Evolutionary conservation across 331 rosid genomes (phyloP), one percentile per base, ranked within the genome.

Genomic region (Acacia pycnantha): DNA sequence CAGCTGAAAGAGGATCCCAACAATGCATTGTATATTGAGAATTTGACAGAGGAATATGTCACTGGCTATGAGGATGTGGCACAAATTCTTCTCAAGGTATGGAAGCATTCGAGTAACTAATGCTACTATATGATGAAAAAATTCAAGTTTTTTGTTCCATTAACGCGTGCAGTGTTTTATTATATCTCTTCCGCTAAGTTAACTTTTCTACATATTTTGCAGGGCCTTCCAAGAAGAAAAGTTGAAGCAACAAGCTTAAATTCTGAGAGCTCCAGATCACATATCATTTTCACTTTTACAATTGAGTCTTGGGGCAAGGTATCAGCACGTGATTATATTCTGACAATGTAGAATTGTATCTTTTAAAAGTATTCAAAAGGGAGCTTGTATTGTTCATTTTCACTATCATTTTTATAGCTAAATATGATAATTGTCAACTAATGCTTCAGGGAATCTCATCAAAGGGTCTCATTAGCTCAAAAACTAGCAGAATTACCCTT

Each of bases 201-300:
- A 44, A 48, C 54, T 47, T 81, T 53, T 85, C 77, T 77, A 74
- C 31, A 50, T 47, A 37, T 73, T 79, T 74, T 83, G 88, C 94
- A 96, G 99, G 99, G 97, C 54, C 94, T 96, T 81, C 94, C 97
- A 67, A 92, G 92, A 74, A 90, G 97, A 89, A 94, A 94, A 88
- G 90, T 81, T 22, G 94, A 97, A 87, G 89, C 91, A 69, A 87
- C 93, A 51, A 87, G 92, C 78, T 79, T 85, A 82, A 92, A 91
- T 80, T 90, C 97, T 22, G 90, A 89, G 86, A 89, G 92, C 89
- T 94, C 94, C 11, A 88, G 90, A 79, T 96, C 99, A 79, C 98
- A 96, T 74, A 82, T 92, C 77, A 82, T 96, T 80, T 94, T 93
- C 80, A 96, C 93, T 65, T 89, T 92, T 73, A 78, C 90, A 65